Base-by-base conservation (phyloP, 2,329 filamentous ascomycete species). In the Paramyrothecium roridum region DNA sequence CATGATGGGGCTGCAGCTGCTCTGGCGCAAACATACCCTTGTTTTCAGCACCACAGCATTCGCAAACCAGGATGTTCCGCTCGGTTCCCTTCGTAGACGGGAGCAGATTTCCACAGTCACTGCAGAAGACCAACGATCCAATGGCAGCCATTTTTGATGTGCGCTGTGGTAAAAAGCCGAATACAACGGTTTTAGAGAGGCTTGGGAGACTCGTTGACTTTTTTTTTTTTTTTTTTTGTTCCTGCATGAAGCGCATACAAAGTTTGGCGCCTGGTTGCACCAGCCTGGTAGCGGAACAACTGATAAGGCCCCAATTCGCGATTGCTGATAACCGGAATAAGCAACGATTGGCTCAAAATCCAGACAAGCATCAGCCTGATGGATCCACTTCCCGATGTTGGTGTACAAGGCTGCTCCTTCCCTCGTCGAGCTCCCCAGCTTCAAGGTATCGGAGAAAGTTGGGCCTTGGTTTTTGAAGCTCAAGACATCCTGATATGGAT, bases 51-150 rank as follows among this genome's bases (percentile, higher is more conserved):
- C 90, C 91, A 72, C 93, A 98, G 70, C 93, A 88, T 65, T 91
- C 89, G 79, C 93, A 99, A 61, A 82, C 80, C 56, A 98, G 76
- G 55, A 89, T 82, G 55, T 89, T 88, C 68, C 91, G 89, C 63
- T 85, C 81, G 56, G 86, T 87, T 57, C 90, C 91, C 59, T 88
- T 88, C 49, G 90, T 91, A 52, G 88, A 83, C 53, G 95, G 91
- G 45, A 98, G 79, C 3, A 97, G 81, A 70, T 96, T 96, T 58
- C 93, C 93, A 72, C 93, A 98, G 70, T 93, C 90, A 53, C 83
- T 90, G 78, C 93, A 98, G 73, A 98, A 98, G 37, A 96, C 87
- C 45, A 98, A 80, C 52, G 92, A 93, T 54, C 92, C 93, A 62
- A 97, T 92, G 19, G 90, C 87, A 61, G 93, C 86, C 93, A 97